Evolutionary conservation across 164 flowering plant genomes (phyloP).

Genomic region (Annona cherimola): DNA sequence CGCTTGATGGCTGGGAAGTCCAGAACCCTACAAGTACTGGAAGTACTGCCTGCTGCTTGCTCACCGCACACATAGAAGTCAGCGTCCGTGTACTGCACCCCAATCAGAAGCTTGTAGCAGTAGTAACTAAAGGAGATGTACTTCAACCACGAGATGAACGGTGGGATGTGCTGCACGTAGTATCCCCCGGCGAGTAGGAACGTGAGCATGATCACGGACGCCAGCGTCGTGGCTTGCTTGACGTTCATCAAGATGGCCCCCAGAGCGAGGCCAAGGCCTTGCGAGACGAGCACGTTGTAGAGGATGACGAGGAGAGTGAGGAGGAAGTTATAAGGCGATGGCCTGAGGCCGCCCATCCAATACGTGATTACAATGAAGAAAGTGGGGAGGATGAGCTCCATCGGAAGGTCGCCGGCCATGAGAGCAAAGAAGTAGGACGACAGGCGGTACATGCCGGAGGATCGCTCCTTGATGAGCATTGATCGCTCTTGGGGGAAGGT

Average conservation of each 20-base stretch:
- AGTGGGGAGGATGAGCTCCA: conserved; percentile 91
- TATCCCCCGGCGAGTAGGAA: conserved; percentile 85
- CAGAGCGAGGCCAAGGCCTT: conserved; percentile 80
- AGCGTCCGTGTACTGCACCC: conserved; percentile 51
- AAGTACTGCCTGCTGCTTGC: background rate
- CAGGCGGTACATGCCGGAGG: conserved; percentile 85
- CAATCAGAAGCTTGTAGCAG: conserved; percentile 79
- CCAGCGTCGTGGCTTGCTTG: conserved; percentile 67
- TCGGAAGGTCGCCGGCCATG: conserved; percentile 74
- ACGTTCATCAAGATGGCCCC: conserved; percentile 90
- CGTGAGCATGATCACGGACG: conserved; percentile 80
- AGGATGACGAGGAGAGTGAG: conserved; percentile 59
- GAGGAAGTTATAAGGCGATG: conserved; percentile 38
- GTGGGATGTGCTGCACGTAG: conserved; percentile 74
- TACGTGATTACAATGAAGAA: conserved; percentile 53
- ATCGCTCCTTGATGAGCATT: conserved; percentile 69
- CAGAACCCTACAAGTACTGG: conserved; percentile 41
- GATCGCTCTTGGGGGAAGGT: conserved; percentile 83
- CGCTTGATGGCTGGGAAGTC: conserved; percentile 58
- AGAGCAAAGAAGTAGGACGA: conserved; percentile 82
- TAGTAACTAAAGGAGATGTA: conserved; percentile 76
- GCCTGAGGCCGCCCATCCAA: conserved; percentile 92
- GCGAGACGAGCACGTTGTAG: conserved; percentile 76
- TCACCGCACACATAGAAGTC: conserved; percentile 65
- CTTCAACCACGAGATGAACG: conserved; percentile 77